Percentiles rank a stretch among this genome's conserved stretches.
These are phyloP conservation scores for Pseudopyricularia javanii DNA, from an alignment of 2,329 filamentous ascomycete genomes.

Conservation along the genomic window DNA sequence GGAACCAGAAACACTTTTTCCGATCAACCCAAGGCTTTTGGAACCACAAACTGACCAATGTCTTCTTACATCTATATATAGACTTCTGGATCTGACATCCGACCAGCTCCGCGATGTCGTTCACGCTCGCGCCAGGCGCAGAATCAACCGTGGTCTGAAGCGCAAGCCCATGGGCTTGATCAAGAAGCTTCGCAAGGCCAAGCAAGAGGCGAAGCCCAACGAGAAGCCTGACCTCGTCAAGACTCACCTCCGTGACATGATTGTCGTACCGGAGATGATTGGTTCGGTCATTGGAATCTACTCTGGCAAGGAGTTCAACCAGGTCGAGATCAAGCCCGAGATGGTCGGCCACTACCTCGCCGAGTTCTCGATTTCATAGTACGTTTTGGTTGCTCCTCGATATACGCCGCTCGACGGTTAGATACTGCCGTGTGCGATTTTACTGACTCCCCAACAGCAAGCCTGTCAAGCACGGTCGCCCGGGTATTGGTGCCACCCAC, in stretches of 20 bases:
- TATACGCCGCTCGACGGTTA: no score
- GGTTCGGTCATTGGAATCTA: constrained; percentile 97
- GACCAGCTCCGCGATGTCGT: constrained; percentile 99
- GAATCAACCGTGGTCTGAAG: constrained; percentile 99
- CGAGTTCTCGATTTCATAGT: constrained; percentile 99
- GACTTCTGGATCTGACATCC: constrained; percentile 96
- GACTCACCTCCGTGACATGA: constrained; percentile 99
- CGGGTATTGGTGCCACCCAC: constrained; percentile 99
- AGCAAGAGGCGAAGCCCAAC: constrained; percentile 98
- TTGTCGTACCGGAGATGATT: constrained; percentile 99
- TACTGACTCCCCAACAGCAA: constrained; percentile 47
- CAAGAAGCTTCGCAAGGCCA: constrained; percentile 99
- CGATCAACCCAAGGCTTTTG: background rate
- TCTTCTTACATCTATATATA: constrained; percentile 23
- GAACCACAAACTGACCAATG: background rate
- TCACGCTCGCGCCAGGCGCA: constrained; percentile 93
- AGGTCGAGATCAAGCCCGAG: constrained; percentile 99
- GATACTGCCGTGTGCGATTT: background rate
- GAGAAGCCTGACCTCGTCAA: constrained; percentile 99
- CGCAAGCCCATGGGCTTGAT: constrained; percentile 99
- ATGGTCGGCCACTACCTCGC: constrained; percentile 99
- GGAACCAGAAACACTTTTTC: background rate
- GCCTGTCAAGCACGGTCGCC: constrained; percentile 99
- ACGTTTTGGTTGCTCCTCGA: constrained; percentile 30
- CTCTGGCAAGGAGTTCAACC: constrained; percentile 99